Percentiles rank a stretch among this genome's conserved stretches.
Evolutionary conservation across 2,329 filamentous ascomycete genomes (phyloP).

Genomic region (Alternaria solani): DNA sequence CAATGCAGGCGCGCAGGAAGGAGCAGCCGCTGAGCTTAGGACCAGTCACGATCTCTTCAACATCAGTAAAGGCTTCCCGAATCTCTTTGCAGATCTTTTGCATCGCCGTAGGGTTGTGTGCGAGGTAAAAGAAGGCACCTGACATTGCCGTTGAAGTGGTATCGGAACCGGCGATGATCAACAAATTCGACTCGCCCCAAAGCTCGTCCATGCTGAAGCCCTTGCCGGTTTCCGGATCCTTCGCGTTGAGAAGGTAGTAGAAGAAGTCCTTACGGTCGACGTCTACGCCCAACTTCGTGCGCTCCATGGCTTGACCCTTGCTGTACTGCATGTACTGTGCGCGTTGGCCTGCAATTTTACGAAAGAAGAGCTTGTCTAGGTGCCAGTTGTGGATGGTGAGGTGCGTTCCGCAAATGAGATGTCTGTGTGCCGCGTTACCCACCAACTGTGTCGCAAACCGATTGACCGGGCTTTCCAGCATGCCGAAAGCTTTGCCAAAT

Average conservation of each 20-base stretch:
- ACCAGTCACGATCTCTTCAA: constrained; percentile 51
- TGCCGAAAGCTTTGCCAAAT: constrained; percentile 56
- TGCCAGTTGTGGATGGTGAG: constrained; percentile 55
- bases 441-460: constrained; percentile 54
- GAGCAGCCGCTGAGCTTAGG: constrained; percentile 43
- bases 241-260: constrained; percentile 57
- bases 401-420: constrained; percentile 56
- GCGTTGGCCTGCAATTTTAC: constrained; percentile 53
- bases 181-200: constrained; percentile 58
- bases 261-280: constrained; percentile 58
- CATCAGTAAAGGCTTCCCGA: constrained; percentile 41
- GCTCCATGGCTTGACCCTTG: constrained; percentile 53
- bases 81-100: constrained; percentile 47
- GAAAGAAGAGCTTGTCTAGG: constrained; percentile 56
- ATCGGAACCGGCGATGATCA: constrained; percentile 60
- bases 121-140: constrained; percentile 56
- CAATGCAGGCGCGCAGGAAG: constrained; percentile 51
- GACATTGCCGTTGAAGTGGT: constrained; percentile 55
- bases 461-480: constrained; percentile 53
- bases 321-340: constrained; percentile 55
- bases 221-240: constrained; percentile 56
- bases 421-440: constrained; percentile 55
- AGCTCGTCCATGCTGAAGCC: constrained; percentile 57
- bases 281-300: constrained; percentile 52
- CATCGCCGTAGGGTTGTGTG: constrained; percentile 49